A percentile compares a stretch with the other conserved stretches of the same genome.
phyloP scores from a whole-genome alignment of 768 basidiomycete genomes.

The Scleroderma citrinum region DNA sequence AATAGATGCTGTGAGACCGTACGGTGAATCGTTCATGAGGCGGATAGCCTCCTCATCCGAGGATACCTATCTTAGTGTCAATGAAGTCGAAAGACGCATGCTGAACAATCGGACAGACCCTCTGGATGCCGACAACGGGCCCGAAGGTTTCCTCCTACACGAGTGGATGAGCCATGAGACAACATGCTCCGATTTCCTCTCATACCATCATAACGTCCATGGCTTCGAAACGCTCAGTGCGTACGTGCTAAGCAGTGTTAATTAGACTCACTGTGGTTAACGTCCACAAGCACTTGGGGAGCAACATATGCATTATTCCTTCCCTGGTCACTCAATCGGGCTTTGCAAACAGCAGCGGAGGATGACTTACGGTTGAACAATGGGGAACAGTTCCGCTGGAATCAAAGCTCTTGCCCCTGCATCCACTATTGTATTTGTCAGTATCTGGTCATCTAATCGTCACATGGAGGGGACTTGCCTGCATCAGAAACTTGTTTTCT shows the following conservation, averaged over 20 bases:
- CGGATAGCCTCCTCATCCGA: conserved; percentile 83
- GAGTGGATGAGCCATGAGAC: background rate
- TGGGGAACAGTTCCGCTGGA: conserved; percentile 57
- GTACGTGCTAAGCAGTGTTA: background rate
- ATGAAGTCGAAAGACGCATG: background rate
- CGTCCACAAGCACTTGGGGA: conserved; percentile 86
- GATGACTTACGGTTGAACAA: conserved; percentile 57
- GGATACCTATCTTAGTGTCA: conserved; percentile 43
- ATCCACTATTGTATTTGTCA: conserved; percentile 39
- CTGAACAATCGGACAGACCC: conserved; percentile 40
- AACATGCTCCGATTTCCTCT: background rate
- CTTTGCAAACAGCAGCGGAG: background rate
- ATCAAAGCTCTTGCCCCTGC: conserved; percentile 79
- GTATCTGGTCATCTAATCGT: background rate
- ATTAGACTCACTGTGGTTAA: conserved; percentile 69
- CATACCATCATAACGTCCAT: conserved; percentile 91
- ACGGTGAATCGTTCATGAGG: conserved; percentile 95
- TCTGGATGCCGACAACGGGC: conserved; percentile 89
- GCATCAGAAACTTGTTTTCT: conserved; percentile 85
- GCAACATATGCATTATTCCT: conserved; percentile 85
- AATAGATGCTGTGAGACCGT: conserved; percentile 89
- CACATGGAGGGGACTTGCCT: conserved; percentile 35
- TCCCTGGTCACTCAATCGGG: conserved; percentile 2
- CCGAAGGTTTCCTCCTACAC: conserved; percentile 84
- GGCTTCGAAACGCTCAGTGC: conserved; percentile 32